Evolutionary conservation across 1,139 yeast genomes (phyloP), one percentile per base, ranked within the genome.

Genomic region (Wickerhamomyces sp.): DNA sequence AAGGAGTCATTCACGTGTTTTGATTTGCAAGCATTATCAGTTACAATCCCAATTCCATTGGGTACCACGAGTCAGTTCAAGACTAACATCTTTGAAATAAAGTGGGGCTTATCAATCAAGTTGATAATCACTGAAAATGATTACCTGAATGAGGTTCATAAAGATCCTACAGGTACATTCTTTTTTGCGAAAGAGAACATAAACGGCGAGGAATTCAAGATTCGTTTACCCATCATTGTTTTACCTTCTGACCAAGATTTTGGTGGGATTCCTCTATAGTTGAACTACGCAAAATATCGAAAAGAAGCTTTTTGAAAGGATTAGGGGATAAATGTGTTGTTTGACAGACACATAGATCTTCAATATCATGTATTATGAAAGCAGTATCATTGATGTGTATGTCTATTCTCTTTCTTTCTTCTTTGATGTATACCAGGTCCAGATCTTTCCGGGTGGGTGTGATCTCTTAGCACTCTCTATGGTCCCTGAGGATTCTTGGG

Each of bases 41-140:
- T 65, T 6, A 59, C 59, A 38, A 48, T 58, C 1, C 54, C 68
- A 10, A 48, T 64, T 4, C 60, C 68, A 10, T 61, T 67, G 30
- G 54, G 57, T 32, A 55, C 68, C n/a, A 56, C 69, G 1, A 59
- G 65, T 37, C 72, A 67, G 44, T 67, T 68, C 47, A 66, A 59
- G 44, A 61, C 70, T 0, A 63, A 64, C 41, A 47, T 68, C 1
- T 67, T 68, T 44, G 68, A 68, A 41, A 43, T 56, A 11, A 67
- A 61, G 47, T 67, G 71, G 69, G 55, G 63, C 49, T 30, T 67
- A 10, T 49, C 52, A 4, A 37, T 68, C 10, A 65, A 61, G 46
- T 64, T 68, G 39, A 64, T 67, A 14, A 36, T 57, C 6, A 38
- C 51, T 4, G 43, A 43, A 2, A 55, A 50, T 4, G 36, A 37